Percentiles rank a stretch among this genome's conserved stretches.
Conservation (phyloP, 371 early-diverging fungal species). For the Mucor lusitanicus region DNA sequence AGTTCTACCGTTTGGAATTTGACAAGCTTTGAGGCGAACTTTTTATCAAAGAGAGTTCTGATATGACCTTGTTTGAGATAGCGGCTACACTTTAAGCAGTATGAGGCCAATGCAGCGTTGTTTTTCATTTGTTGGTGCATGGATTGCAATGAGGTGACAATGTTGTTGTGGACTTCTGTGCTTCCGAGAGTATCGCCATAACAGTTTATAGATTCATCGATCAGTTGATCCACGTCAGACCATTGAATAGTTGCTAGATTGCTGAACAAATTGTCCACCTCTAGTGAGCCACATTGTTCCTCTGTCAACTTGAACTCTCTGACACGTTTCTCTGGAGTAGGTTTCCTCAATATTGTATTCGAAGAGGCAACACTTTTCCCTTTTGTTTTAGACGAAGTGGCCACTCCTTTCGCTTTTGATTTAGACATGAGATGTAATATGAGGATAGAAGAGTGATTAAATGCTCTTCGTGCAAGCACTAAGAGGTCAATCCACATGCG, state of each 20-base stretch:
- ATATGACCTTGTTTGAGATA: constrained; percentile 8
- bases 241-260: constrained; percentile 13
- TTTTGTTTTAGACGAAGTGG: constrained; percentile 6
- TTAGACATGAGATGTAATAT: too few species aligned
- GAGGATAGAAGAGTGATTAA: too few species aligned
- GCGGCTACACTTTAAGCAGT: constrained; percentile 7
- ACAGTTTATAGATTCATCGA: constrained; percentile 13
- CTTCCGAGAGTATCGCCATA: constrained; percentile 13
- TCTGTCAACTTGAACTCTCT: constrained; percentile 4
- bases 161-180: constrained; percentile 4
- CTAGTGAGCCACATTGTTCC: constrained; percentile 11
- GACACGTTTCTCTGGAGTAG: constrained; percentile 3
- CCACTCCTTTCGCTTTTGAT: too few species aligned
- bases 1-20: constrained; percentile 11
- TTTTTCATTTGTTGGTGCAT: constrained; percentile 9
- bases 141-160: constrained; percentile 12
- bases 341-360: constrained; percentile 9
- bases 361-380: background rate
- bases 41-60: constrained; percentile 7
- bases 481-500: too few species aligned
- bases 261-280: constrained; percentile 5
- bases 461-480: too few species aligned
- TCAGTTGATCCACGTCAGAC: constrained; percentile 10
- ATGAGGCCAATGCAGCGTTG: constrained; percentile 5
- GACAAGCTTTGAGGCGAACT: constrained; percentile 5